Evolutionary conservation across 2,329 filamentous ascomycete species (phyloP), one percentile per base, ranked within the genome.

Genomic region (Microdochium nivale): DNA sequence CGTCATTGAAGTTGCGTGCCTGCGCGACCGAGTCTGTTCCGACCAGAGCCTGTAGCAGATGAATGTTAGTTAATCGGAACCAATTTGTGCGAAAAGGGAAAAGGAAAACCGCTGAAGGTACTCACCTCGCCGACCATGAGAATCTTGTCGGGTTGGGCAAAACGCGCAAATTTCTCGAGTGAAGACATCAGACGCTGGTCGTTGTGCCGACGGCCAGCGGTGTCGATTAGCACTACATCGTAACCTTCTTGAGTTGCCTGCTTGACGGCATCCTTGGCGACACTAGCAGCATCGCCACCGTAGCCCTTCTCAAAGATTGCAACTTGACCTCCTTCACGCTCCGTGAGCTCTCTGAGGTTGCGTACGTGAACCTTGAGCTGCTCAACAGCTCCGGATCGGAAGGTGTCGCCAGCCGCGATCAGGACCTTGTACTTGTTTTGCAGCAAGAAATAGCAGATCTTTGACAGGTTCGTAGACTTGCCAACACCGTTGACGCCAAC

Each of bases 401-500:
- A 99, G 2, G 94, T 99, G 68, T 99, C 92, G 60, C 89, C 94
- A 10, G 94, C 92, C 14, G 90, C 92, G 58, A 99, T 89, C 52
- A 99, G 80, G 16, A 99, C 90, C 64, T 88, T 88, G 75, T 96
- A 95, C 67, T 95, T 91, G 75, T 99, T 99, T 70, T 99, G 92
- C 30, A 99, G 77, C 35, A 99, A 77, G 74, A 99, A 99, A 72
- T 94, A 99, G 69, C 91, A 95, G 59, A 99, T 96, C 70, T 99
- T 99, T 68, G 89, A 92, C 35, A 99, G 78, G 66, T 96, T 97
- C 50, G 94, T 99, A 16, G 91, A 96, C 73, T 99, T 99, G 64
- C 94, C 94, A 35, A 99, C 94, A 51, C 94, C 94, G 67, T 99
- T 99, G 65, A 99, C 94, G 55, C 94, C 94, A 44, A 99, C 94